Evolutionary conservation across 768 basidiomycete species (phyloP).

Genomic region (Tulasnella sp.): DNA sequence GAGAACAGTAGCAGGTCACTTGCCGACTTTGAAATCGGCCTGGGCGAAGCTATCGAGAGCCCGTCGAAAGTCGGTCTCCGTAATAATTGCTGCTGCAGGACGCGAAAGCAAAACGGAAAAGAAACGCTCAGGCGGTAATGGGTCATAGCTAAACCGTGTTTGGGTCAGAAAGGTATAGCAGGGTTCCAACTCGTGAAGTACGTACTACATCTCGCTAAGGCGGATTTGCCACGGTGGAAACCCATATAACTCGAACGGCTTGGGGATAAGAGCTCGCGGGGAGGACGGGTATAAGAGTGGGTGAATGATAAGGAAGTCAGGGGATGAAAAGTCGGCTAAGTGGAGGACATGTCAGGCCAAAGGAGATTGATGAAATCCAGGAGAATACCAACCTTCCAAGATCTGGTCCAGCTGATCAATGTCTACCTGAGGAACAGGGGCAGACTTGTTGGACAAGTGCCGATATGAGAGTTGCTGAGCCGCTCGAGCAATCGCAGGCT

Average conservation of each 20-base stretch:
- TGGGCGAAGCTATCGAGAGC: slow-evolving; percentile 61
- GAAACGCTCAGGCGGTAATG: not conserved
- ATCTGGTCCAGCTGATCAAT: slow-evolving; percentile 36
- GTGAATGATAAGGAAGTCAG: slow-evolving; percentile 70
- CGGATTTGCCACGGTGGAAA: slow-evolving; percentile 82
- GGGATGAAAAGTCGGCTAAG: slow-evolving; percentile 46
- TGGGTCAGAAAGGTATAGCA: too few relatives aligned
- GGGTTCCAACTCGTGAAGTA: slow-evolving; percentile 8
- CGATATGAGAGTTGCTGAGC: slow-evolving; percentile 34
- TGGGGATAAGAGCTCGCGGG: slow-evolving; percentile 14
- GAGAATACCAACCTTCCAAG: slow-evolving; percentile 49
- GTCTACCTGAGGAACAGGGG: slow-evolving; percentile 31
- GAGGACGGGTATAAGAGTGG: slow-evolving; percentile 28
- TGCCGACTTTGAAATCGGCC: slow-evolving; percentile 71
- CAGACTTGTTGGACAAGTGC: slow-evolving; percentile 2
- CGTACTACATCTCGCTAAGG: slow-evolving; percentile 69
- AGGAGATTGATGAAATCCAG: not conserved
- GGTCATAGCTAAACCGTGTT: not conserved
- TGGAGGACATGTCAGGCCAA: slow-evolving; percentile 12
- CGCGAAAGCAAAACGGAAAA: slow-evolving; percentile 3
- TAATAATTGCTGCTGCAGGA: slow-evolving; percentile 26
- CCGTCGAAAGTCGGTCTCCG: slow-evolving; percentile 40
- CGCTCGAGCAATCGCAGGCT: slow-evolving; percentile 48
- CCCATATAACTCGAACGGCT: slow-evolving; percentile 54
- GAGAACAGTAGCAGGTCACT: too few relatives aligned